Evolutionary conservation across 495 filamentous ascomycete species (phyloP).

Genomic region (Aspergillus bertholletiae): DNA sequence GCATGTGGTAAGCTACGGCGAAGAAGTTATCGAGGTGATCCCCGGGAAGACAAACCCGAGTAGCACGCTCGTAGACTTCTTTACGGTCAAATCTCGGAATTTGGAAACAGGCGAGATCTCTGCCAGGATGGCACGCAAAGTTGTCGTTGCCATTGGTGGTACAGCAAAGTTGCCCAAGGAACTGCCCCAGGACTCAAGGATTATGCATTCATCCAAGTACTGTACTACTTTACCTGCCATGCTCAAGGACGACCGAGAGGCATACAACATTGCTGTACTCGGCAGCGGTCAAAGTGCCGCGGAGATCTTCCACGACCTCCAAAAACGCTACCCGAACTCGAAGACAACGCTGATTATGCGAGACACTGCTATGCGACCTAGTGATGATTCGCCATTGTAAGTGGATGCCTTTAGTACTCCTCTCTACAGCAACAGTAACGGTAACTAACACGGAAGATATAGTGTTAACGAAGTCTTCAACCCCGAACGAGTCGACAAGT

Average conservation of each 20-base stretch:
- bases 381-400: conserved; percentile 94
- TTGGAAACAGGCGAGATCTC: conserved; percentile 46
- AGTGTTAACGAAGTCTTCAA: conserved; percentile 98
- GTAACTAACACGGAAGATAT: neutral
- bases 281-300: conserved; percentile 91
- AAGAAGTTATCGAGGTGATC: conserved; percentile 62
- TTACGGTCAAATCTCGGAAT: conserved; percentile 54
- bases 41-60: conserved; percentile 34
- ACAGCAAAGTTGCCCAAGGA: conserved; percentile 69
- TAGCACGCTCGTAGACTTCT: conserved; percentile 44
- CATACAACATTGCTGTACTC: conserved; percentile 76
- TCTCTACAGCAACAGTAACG: neutral
- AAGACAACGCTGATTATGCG: conserved; percentile 73
- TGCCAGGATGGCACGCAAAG: conserved; percentile 65
- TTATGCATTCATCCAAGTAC: conserved; percentile 92
- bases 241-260: conserved; percentile 50
- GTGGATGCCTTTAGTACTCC: conserved; percentile 22
- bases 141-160: conserved; percentile 83
- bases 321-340: conserved; percentile 77
- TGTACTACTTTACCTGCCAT: conserved; percentile 57
- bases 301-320: conserved; percentile 90
- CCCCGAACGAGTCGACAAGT: conserved; percentile 69
- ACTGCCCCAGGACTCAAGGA: conserved; percentile 60
- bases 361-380: conserved; percentile 75
- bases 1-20: conserved; percentile 71